Evolutionary conservation across 2,329 filamentous ascomycete species (phyloP), one percentile per base, ranked within the genome.

Genomic region (Sporothrix brasiliensis): DNA sequence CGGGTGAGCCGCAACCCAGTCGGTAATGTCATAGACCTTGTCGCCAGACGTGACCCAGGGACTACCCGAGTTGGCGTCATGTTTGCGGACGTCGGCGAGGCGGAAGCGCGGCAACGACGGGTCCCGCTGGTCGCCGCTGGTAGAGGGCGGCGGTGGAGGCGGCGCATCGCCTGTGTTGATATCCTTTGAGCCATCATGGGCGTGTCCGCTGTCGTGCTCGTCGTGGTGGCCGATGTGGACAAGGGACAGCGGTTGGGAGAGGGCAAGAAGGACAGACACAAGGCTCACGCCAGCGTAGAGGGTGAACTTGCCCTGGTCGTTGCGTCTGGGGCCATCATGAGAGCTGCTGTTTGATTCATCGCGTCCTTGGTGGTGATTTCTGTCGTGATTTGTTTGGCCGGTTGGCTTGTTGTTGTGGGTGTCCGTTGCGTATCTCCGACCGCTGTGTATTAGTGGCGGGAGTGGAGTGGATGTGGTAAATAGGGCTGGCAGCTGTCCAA

Each of bases 1-100:
- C 0, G 89, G 89, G 75, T 91, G 89, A 0, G 84, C 87, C 1
- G 82, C 80, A 27, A 91, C 80, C 87, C 89, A 91, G 67, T 90
- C 87, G 0, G 89, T 91, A 68, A 91, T 91, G 75, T 91, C 86
- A 81, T 91, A 91, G 24, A 91, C 88, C 70, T 87, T 86, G 76
- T 87, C 86, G 30, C 83, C 86, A 68, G 84, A 83, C n/a, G 86
- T 87, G 4, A 91, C 85, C 89, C 89, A 91, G 2, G 88, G 88
- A 11, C 61, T 56, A 21, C 50, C 70, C 14, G 75, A 75, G 7
- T 41, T 11, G 11, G 69, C 71, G 47, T 73, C 73, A 60, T 76
- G 74, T 27, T 70, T 65, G 41, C 74, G 74, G 27, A 76, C 70
- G 68, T 76, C 75, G 53, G 71, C 69, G 14, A 76, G 72, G 2